Evolutionary conservation across 2,329 filamentous ascomycete species (phyloP).

Genomic region (Pseudophaeomoniella oleicola): DNA sequence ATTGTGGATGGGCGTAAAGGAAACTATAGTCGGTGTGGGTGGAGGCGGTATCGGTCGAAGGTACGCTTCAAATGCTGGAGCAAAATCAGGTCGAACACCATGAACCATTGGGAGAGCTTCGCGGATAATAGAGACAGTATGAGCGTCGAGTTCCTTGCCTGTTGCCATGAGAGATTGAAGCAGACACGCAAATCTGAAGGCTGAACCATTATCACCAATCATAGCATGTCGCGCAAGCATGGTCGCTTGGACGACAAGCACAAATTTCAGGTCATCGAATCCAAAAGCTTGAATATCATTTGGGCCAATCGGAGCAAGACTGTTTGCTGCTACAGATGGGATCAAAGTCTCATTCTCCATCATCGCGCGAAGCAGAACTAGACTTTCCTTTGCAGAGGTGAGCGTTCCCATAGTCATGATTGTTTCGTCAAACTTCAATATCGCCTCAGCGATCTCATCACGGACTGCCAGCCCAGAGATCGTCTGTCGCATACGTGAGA

Average conservation of each 20-base stretch:
- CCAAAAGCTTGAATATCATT: conserved; percentile 43
- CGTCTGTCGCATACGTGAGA: conserved; percentile 59
- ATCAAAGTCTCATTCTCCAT: conserved; percentile 49
- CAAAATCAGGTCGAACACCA: conserved; percentile 27
- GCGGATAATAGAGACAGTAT: conserved; percentile 42
- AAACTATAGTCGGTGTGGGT: conserved; percentile 28
- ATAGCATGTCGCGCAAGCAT: conserved; percentile 26
- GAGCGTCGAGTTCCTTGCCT: conserved; percentile 37
- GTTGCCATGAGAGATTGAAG: conserved; percentile 41
- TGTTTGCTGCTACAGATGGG: conserved; percentile 43
- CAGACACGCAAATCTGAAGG: conserved; percentile 46
- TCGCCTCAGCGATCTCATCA: conserved; percentile 77
- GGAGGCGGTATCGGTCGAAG: conserved; percentile 16
- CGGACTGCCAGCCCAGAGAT: conserved; percentile 11
- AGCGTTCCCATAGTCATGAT: conserved; percentile 37
- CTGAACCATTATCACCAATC: conserved; percentile 39
- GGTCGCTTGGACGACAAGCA: conserved; percentile 44
- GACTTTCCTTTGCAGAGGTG: conserved; percentile 38
- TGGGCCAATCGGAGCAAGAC: conserved; percentile 45
- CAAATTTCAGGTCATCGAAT: conserved; percentile 36
- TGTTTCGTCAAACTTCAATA: conserved; percentile 52
- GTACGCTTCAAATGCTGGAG: conserved; percentile 44
- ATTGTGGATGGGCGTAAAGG: conserved; percentile 36
- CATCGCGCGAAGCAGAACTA: conserved; percentile 50
- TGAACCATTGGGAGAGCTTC: conserved; percentile 41